phyloP scores from a whole-genome alignment of 78 protist genomes.

The Pigoraptor vietnamica region DNA sequence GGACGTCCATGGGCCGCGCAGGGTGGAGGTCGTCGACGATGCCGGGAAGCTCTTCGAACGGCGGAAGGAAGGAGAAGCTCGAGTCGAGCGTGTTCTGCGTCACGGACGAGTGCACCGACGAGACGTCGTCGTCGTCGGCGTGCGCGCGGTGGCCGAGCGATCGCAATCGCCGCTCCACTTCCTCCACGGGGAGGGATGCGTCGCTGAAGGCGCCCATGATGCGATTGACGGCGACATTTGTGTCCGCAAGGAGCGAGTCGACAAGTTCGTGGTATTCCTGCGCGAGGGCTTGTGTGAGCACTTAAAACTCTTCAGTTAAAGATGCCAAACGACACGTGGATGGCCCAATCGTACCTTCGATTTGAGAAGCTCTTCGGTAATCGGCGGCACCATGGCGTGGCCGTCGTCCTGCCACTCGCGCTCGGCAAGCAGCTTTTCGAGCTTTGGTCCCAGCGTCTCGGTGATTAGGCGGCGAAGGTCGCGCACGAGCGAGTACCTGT shows the following conservation, averaged over 20 bases:
- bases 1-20: not conserved
- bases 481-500: not conserved
- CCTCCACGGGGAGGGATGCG: not conserved
- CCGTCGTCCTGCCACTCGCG: not conserved
- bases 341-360: too few relatives aligned
- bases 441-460: not conserved
- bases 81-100: not conserved
- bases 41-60: not conserved
- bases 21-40: not conserved
- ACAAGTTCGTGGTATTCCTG: not conserved
- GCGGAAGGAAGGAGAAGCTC: not conserved
- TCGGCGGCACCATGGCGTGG: not conserved
- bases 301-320: too few relatives aligned
- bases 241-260: not conserved
- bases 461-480: not conserved
- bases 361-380: not conserved
- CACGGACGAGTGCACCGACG: not conserved
- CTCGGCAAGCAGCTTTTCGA: not conserved
- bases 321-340: too few relatives aligned
- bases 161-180: not conserved
- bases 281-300: not conserved
- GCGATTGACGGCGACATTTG: not conserved
- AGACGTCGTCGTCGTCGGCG: not conserved
- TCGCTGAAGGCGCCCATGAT: not conserved
- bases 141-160: not conserved